Evolutionary conservation across 768 basidiomycete genomes (phyloP).

Genomic region (Lactifluus rugatus): DNA sequence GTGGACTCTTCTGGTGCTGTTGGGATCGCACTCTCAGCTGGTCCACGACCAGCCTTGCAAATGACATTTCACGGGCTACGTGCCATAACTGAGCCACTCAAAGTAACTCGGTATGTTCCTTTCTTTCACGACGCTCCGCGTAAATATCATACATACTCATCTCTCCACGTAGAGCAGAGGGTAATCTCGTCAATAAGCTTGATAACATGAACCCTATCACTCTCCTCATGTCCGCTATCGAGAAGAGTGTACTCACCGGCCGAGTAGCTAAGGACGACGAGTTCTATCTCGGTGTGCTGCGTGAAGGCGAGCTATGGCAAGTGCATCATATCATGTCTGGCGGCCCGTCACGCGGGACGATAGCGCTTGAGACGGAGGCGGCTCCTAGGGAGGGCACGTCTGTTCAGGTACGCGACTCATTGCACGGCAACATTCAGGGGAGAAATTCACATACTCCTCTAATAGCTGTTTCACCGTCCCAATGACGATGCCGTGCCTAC

Average conservation of each 20-base stretch:
- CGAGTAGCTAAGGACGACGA: too few species aligned
- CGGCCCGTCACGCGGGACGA: conserved; percentile 58
- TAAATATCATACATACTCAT: not conserved
- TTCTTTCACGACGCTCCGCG: not conserved
- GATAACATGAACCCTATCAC: conserved; percentile 50
- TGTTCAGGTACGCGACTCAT: conserved; percentile 35
- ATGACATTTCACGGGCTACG: conserved; percentile 34
- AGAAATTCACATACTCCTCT: not conserved
- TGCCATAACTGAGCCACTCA: conserved; percentile 37
- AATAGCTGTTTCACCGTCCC: conserved; percentile 6
- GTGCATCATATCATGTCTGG: conserved; percentile 43
- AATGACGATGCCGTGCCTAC: not conserved
- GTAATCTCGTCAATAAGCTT: conserved; percentile 59
- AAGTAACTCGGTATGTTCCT: conserved; percentile 37
- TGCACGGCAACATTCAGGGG: not conserved
- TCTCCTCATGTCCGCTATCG: too few species aligned
- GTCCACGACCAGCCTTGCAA: conserved; percentile 14
- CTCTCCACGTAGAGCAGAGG: conserved; percentile 44
- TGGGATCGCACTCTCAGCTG: conserved; percentile 39
- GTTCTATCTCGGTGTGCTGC: too few species aligned
- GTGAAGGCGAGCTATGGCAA: too few species aligned
- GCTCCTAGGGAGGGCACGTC: conserved; percentile 42
- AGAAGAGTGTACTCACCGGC: too few species aligned
- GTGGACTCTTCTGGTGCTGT: conserved; percentile 45
- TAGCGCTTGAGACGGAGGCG: conserved; percentile 30